Conservation (phyloP, 148 eudicot genomes). For the Vaccinium corymbosum region DNA sequence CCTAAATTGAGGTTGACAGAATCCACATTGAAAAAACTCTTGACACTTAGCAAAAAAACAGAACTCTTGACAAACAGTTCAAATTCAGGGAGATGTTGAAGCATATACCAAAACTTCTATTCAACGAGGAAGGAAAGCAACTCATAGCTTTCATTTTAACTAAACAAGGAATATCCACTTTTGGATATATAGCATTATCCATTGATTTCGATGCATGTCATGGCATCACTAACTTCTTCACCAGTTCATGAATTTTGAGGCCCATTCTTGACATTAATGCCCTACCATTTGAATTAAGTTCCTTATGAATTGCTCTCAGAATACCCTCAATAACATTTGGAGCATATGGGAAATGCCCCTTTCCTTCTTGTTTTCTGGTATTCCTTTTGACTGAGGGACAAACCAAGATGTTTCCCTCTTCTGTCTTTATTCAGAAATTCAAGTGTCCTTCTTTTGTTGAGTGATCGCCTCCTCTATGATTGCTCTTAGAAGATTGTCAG, state of each 20-base stretch:
- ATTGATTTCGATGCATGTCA: not conserved
- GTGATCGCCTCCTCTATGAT: not conserved
- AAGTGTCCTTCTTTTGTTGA: not conserved
- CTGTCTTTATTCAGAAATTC: not conserved
- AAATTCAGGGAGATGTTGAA: not conserved
- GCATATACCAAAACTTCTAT: not conserved
- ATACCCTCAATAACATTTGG: not conserved
- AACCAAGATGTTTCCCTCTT: not conserved
- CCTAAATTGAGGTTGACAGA: not conserved
- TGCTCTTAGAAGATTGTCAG: slow-evolving; percentile 1
- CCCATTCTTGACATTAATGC: slow-evolving; percentile 1
- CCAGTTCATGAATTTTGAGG: not conserved
- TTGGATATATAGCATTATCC: not conserved
- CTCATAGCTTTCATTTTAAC: not conserved
- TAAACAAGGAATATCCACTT: not conserved
- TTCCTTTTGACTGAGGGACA: not conserved
- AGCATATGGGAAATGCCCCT: not conserved
- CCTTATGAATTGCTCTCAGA: not conserved
- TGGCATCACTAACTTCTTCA: not conserved
- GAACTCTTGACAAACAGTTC: not conserved
- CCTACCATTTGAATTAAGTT: not conserved
- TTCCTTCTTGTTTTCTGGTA: not conserved
- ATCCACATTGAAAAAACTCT: not conserved
- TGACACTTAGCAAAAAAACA: not conserved
- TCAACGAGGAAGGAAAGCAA: not conserved